Percentiles rank a stretch among this genome's conserved stretches.
Conservation (phyloP, 345 rosid species). For the Populus deltoides region DNA sequence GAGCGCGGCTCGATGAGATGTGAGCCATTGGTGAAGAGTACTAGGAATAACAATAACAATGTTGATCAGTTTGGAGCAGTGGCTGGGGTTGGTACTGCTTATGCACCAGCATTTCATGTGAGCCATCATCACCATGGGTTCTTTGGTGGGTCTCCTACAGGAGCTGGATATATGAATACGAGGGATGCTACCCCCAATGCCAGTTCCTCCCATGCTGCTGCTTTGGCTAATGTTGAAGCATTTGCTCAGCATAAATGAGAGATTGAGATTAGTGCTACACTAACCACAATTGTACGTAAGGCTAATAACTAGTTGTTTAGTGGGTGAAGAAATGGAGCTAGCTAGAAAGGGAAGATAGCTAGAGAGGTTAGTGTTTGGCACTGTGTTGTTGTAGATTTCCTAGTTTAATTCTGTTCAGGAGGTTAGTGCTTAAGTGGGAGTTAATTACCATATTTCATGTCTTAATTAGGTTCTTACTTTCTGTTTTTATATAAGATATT, state of each 20-base stretch:
- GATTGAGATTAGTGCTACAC: not conserved
- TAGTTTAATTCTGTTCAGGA: not conserved
- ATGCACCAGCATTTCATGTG: conserved; percentile 41
- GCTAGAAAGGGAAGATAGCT: not conserved
- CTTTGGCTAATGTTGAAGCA: conserved; percentile 20
- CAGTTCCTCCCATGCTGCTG: conserved; percentile 23
- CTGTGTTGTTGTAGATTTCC: not conserved
- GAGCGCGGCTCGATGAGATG: conserved; percentile 50
- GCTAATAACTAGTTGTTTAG: not conserved
- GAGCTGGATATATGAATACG: conserved; percentile 23
- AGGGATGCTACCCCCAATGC: conserved; percentile 30
- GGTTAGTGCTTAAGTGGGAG: not conserved
- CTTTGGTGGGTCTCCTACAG: conserved; percentile 26
- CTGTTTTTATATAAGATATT: not conserved
- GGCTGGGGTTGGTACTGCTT: conserved; percentile 33
- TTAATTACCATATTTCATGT: not conserved
- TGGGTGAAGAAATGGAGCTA: not conserved
- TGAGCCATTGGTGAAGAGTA: conserved; percentile 47
- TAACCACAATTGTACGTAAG: not conserved
- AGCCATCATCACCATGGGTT: conserved; percentile 48
- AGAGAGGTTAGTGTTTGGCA: not conserved
- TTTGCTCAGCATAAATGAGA: conserved; percentile 31
- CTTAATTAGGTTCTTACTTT: not conserved
- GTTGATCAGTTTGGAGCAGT: conserved; percentile 33
- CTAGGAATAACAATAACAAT: conserved; percentile 19